Conservation (phyloP, 1,284 basidiomycete species). For the Filobasidium uniguttulatum region DNA sequence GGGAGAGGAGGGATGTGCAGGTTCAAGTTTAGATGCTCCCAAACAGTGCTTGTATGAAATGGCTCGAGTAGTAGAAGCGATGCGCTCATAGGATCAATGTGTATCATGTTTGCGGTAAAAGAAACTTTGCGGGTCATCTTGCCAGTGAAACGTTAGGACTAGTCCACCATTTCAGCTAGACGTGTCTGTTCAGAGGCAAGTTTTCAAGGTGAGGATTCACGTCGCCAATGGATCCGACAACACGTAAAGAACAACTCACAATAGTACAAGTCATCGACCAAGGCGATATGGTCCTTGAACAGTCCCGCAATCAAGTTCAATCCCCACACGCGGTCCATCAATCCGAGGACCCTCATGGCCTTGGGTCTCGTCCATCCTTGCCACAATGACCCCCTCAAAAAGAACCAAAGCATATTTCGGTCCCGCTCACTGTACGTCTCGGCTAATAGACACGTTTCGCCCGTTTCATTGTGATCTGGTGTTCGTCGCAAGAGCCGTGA, state of each 20-base stretch:
- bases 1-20: constrained; percentile 32
- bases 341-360: constrained; percentile 46
- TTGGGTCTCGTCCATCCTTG: constrained; percentile 69
- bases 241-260: constrained; percentile 47
- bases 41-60: not conserved
- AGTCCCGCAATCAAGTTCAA: constrained; percentile 62
- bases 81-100: no score
- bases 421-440: constrained; percentile 67
- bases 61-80: no score
- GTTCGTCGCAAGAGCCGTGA: constrained; percentile 17
- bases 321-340: constrained; percentile 52
- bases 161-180: not conserved
- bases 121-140: no score
- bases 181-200: no score
- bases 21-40: not conserved
- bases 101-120: no score
- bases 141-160: no score
- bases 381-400: constrained; percentile 82
- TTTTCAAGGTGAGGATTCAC: no score
- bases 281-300: constrained; percentile 75
- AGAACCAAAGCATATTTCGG: constrained; percentile 67
- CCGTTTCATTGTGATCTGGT: constrained; percentile 19
- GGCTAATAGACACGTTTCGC: constrained; percentile 18
- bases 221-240: not conserved
- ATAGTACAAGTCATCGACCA: constrained; percentile 92